These are phyloP conservation scores for Boeremia exigua DNA, from an alignment of 2,329 filamentous ascomycete genomes.

Conservation along the genomic window DNA sequence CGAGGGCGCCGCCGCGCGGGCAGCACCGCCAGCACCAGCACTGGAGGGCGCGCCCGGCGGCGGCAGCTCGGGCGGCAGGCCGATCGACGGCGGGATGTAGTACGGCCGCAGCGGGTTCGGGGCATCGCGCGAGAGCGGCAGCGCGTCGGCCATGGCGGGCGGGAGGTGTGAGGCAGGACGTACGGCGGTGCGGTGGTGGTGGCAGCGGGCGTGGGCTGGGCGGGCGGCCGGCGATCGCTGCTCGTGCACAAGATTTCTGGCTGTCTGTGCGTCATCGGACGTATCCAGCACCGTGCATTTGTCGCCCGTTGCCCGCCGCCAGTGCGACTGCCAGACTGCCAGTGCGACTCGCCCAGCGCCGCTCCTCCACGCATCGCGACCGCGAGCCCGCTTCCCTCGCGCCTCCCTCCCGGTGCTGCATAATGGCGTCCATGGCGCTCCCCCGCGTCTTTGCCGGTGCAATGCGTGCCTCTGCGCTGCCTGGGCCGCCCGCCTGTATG, in stretches of 20 bases:
- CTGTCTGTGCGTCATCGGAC: constrained; percentile 12
- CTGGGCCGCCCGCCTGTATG: constrained; percentile 8
- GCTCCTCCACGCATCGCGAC: neutral
- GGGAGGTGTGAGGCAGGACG: neutral
- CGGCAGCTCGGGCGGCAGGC: constrained; percentile 58
- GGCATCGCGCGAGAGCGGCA: constrained; percentile 54
- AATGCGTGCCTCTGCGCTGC: constrained; percentile 9
- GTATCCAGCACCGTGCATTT: constrained; percentile 13
- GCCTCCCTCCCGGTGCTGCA: neutral
- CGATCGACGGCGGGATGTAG: constrained; percentile 73
- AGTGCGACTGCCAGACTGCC: too few species aligned
- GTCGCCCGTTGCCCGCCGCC: neutral
- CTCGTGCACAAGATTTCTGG: constrained; percentile 1
- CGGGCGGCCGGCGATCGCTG: neutral
- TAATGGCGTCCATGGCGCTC: constrained; percentile 31
- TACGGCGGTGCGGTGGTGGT: neutral
- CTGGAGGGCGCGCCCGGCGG: constrained; percentile 38
- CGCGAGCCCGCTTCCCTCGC: neutral
- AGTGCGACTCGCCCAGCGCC: constrained; percentile 6
- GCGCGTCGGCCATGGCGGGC: constrained; percentile 24
- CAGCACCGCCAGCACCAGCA: constrained; percentile 29
- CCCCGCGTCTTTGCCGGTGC: constrained; percentile 13
- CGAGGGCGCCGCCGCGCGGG: constrained; percentile 52
- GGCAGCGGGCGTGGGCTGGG: constrained; percentile 1
- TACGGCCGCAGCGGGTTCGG: constrained; percentile 73